A percentile compares a stretch with the other conserved stretches of the same genome.
Evolutionary conservation across 1,139 yeast genomes (phyloP).

Genomic region (Geotrichum carabidarum): DNA sequence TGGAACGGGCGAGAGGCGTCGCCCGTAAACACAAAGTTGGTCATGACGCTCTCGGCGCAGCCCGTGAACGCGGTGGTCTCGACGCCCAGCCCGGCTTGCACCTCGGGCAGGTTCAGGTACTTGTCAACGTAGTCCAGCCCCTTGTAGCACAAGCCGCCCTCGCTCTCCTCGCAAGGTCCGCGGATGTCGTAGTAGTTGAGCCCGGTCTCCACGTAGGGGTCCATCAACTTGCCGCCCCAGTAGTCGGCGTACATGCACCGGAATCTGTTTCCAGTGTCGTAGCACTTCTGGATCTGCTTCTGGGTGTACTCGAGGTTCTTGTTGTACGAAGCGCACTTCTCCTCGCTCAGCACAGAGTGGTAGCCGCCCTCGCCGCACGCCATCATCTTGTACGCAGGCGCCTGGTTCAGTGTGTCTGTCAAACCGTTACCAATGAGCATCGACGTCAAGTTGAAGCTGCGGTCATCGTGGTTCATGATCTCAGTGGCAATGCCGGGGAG

Average conservation of each 20-base stretch:
- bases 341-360: slow-evolving; percentile 57
- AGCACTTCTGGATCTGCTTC: slow-evolving; percentile 49
- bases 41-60: slow-evolving; percentile 54
- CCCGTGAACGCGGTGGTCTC: slow-evolving; percentile 51
- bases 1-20: slow-evolving; percentile 67
- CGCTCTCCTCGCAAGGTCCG: slow-evolving; percentile 45
- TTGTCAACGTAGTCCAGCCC: slow-evolving; percentile 52
- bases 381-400: slow-evolving; percentile 69
- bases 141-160: slow-evolving; percentile 52
- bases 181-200: slow-evolving; percentile 68
- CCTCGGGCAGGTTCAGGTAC: slow-evolving; percentile 55
- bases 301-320: slow-evolving; percentile 53
- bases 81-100: slow-evolving; percentile 57
- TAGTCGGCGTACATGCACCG: slow-evolving; percentile 61
- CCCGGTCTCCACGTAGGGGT: slow-evolving; percentile 55
- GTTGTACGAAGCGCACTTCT: slow-evolving; percentile 55
- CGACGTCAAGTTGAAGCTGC: slow-evolving; percentile 62
- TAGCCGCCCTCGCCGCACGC: slow-evolving; percentile 81
- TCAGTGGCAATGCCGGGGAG: slow-evolving; percentile 75
- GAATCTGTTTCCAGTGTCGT: slow-evolving; percentile 48
- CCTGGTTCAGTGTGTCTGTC: slow-evolving; percentile 69
- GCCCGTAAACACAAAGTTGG: slow-evolving; percentile 52
- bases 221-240: slow-evolving; percentile 62
- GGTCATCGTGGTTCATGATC: slow-evolving; percentile 57
- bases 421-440: slow-evolving; percentile 80